Base-by-base conservation (phyloP, 257 asterid species). In the Galeopsis tetrahit region DNA sequence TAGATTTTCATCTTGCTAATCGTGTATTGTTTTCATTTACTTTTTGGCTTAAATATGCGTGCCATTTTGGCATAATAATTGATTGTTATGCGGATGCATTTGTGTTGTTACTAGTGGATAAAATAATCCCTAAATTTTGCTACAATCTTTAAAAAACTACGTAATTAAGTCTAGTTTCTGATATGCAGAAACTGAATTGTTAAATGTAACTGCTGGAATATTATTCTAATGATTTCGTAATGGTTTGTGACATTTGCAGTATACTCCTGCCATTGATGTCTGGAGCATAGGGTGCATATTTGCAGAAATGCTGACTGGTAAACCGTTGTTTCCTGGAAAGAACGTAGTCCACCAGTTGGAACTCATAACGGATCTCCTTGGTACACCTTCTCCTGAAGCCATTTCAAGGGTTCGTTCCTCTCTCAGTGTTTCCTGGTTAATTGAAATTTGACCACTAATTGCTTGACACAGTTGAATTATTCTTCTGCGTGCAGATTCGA, bases 271-370 rank as follows among this genome's bases (percentile, higher is more conserved):
- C 64, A 91, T 90, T 77, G 98, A 93, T 69, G 89, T 90, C 70
- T 93, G 98, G 98, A 90, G 98, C 84, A 84, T 93, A 66, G 98
- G 98, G 78, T 93, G 98, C 79, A 90, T 93, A 80, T 93, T 90
- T 82, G 97, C 90, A 6, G 98, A 93, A 87, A 85, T 93, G 87
- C 82, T 93, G 40, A 80, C 87, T 33, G 95, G 98, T 52, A 90
- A 87, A 73, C 97, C 97, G 2, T 73, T 93, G 81, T 93, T 93
- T 75, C 96, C 98, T 46, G 98, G 97, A 60, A 91, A 83, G 69
- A 86, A 93, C 72, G 97, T 87, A 68, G 95, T 93, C 74, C 93
- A 90, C 78, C 95, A 93, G 79, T 85, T 93, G 89, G 98, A 93
- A 66, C 78, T 93, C 72, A 86, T 93, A 73, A 93, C 97, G n/a